These are phyloP conservation scores for Apiotrichum veenhuisii DNA, from an alignment of 1,284 basidiomycete species.

Conservation along the genomic window DNA sequence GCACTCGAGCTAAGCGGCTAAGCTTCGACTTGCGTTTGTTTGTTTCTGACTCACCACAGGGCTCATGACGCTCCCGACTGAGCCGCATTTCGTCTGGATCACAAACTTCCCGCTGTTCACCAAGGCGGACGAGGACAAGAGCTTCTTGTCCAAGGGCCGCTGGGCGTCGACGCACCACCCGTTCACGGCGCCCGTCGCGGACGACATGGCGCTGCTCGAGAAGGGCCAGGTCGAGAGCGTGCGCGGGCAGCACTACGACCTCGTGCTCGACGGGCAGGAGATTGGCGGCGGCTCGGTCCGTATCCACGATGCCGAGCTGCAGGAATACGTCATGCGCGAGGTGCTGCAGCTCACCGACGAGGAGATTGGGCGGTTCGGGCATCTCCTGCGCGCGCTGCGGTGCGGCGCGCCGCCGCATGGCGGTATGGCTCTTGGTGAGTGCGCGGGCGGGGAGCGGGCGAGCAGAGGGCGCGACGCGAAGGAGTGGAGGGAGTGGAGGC, in stretches of 20 bases:
- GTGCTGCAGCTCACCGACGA: slow-evolving; percentile 71
- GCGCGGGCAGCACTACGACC: slow-evolving; percentile 93
- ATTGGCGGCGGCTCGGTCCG: slow-evolving; percentile 91
- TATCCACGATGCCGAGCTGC: slow-evolving; percentile 81
- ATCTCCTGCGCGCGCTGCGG: slow-evolving; percentile 76
- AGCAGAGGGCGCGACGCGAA: no score
- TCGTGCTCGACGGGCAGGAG: slow-evolving; percentile 91
- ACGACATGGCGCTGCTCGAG: slow-evolving; percentile 73
- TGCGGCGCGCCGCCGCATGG: slow-evolving; percentile 93
- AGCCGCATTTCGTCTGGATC: slow-evolving; percentile 87
- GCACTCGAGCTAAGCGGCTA: neutral
- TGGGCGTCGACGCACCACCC: slow-evolving; percentile 92
- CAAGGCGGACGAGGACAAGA: slow-evolving; percentile 79
- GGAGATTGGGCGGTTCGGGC: slow-evolving; percentile 73
- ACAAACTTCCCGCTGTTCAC: slow-evolving; percentile 96
- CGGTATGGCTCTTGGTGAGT: slow-evolving; percentile 82
- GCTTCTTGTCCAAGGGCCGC: slow-evolving; percentile 72
- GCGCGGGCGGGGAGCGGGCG: neutral
- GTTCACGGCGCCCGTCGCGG: slow-evolving; percentile 90
- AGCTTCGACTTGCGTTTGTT: no score
- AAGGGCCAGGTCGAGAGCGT: slow-evolving; percentile 64
- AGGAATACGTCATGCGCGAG: slow-evolving; percentile 73
- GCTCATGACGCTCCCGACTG: slow-evolving; percentile 55
- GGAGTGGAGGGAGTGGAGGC: neutral
- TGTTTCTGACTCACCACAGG: slow-evolving; percentile 49